Evolutionary conservation across 2,329 filamentous ascomycete species (phyloP).

Genomic region (Arthrocladium fulminans): DNA sequence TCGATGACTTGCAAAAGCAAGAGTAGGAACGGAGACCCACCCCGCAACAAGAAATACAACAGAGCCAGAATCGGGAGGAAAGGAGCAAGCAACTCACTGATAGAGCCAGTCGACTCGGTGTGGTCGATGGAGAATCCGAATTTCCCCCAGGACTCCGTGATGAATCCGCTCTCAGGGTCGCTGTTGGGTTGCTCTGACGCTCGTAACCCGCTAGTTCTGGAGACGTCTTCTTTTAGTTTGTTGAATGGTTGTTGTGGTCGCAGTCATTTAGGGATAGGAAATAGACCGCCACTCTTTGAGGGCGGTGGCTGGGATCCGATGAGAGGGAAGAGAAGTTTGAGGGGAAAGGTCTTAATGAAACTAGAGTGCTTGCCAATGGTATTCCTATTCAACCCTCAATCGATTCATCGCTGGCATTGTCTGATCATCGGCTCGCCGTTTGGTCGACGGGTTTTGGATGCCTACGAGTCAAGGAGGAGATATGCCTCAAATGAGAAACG

Average conservation of each 20-base stretch:
- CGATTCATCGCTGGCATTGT: no score
- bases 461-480: no score
- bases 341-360: no score
- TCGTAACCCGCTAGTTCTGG: not conserved
- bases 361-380: no score
- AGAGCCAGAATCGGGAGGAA: not conserved
- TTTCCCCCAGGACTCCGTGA: not conserved
- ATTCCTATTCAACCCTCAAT: no score
- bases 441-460: no score
- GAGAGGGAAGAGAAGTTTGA: no score
- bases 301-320: no score
- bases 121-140: not conserved
- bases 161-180: not conserved
- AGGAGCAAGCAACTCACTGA: not conserved
- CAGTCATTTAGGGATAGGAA: no score
- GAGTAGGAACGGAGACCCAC: not conserved
- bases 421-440: no score
- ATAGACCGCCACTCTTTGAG: no score
- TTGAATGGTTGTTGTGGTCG: not conserved
- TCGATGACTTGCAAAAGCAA: not conserved
- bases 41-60: not conserved
- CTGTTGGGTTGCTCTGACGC: not conserved
- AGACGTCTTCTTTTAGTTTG: not conserved
- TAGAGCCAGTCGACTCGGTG: not conserved
- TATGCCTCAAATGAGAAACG: no score